Base-by-base conservation (phyloP, 257 asterid species). In the Jacaranda copaia region DNA sequence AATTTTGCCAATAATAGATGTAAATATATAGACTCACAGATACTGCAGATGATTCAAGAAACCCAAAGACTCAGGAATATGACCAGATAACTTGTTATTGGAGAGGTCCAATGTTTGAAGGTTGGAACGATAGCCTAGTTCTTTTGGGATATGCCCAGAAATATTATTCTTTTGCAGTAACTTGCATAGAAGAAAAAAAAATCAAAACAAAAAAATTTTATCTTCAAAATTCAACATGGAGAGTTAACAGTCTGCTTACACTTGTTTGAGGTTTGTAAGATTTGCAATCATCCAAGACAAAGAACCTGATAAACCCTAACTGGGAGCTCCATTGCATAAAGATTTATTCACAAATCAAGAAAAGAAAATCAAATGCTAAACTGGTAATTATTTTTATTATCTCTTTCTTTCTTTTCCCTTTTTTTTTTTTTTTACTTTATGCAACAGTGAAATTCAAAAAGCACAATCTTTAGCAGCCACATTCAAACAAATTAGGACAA, bases 21-120 rank as follows among this genome's bases (percentile, higher is more conserved):
- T 19, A 53, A 71, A 5, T 48, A 10, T 67, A 40, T 20, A 53
- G 19, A 82, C 98, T 87, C 86, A 95, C 99, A 95, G 77, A 83
- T 95, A 95, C 49, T 93, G 96, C 20, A 93, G 92, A 74, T 75
- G 84, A n/a, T 79, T 84, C 82, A 91, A 76, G 56, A 82, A 84
- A 6, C 97, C 96, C 76, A 93, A 77, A 59, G 96, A 83, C 67
- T 89, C 92, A 7, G 99, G 98, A 11, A 93, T 77, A 48, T 81
- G 92, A 49, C 91, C 92, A 64, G 88, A 82, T 1, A 95, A 82
- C 81, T 82, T 86, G 84, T 95, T 95, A 72, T 85, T 88, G 13
- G 99, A 95, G 61, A 95, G 90, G 84, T 95, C 99, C 90, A 95
- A 81, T 12, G 99, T 91, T 77, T 91, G 87, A 76, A 95, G 97